Evolutionary conservation across 2,329 filamentous ascomycete genomes (phyloP).

Genomic region (Neonectria coccinea): DNA sequence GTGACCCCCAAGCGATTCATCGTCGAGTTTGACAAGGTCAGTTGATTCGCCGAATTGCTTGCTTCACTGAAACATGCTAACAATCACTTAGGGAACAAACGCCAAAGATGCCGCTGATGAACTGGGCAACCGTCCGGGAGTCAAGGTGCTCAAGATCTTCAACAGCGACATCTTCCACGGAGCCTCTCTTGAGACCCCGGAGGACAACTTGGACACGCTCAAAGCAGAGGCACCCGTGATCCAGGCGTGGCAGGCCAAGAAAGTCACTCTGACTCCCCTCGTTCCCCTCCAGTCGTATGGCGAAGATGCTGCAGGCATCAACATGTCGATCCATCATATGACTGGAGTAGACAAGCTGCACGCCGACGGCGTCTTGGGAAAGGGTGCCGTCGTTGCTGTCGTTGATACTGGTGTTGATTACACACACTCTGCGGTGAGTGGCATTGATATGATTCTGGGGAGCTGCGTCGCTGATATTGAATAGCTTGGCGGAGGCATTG

Average conservation of each 20-base stretch:
- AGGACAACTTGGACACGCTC: conserved; percentile 7
- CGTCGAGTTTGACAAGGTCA: conserved; percentile 2
- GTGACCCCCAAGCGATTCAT: conserved; percentile 8
- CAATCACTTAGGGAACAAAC: not conserved
- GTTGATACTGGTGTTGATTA: conserved; percentile 9
- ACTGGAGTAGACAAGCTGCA: conserved; percentile 15
- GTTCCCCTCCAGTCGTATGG: not conserved
- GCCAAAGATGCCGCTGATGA: conserved; percentile 2
- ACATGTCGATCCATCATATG: conserved; percentile 18
- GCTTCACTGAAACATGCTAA: not conserved
- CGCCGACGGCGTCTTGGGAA: conserved; percentile 4
- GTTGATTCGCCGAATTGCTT: not conserved
- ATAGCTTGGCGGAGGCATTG: conserved; percentile 44
- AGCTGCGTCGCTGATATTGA: conserved; percentile 5
- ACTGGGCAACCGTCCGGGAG: not conserved
- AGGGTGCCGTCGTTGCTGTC: conserved; percentile 2
- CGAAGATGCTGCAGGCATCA: conserved; percentile 14
- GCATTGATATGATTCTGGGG: not conserved
- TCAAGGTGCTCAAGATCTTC: conserved; percentile 9
- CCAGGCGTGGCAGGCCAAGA: conserved; percentile 9
- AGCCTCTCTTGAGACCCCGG: conserved; percentile 3
- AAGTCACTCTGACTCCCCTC: conserved; percentile 1
- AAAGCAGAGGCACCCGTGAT: not conserved
- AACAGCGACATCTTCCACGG: conserved; percentile 5
- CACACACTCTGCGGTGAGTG: not conserved